Evolutionary conservation across 2,329 filamentous ascomycete species (phyloP).

Genomic region (Colletotrichum sp.): DNA sequence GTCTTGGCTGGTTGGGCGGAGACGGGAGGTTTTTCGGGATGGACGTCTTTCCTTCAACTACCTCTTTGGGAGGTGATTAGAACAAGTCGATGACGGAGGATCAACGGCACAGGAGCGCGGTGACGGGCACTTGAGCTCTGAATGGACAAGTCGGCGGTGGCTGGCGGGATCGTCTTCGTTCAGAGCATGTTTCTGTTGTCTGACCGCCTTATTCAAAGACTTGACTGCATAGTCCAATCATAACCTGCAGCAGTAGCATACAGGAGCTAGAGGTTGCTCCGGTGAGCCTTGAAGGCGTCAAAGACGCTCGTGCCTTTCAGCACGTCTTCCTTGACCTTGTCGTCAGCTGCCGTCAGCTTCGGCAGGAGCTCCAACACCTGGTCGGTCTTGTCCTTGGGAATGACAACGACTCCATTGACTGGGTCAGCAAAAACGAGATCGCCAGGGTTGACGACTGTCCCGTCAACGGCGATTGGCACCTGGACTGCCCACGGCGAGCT

Average conservation of each 20-base stretch:
- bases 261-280: constrained; percentile 34
- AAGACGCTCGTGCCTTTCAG: constrained; percentile 63
- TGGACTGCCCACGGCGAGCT: constrained; percentile 60
- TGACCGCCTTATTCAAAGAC: not conserved
- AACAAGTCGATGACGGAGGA: not conserved
- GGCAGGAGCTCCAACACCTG: constrained; percentile 67
- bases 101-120: not conserved
- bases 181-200: constrained; percentile 25
- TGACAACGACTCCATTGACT: constrained; percentile 71
- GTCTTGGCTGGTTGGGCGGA: not conserved
- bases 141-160: not conserved
- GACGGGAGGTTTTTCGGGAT: not conserved
- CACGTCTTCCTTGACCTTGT: constrained; percentile 70
- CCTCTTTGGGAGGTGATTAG: not conserved
- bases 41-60: not conserved
- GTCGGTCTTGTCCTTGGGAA: constrained; percentile 65
- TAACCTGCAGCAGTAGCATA: not conserved
- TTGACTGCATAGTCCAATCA: not conserved
- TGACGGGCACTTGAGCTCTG: not conserved
- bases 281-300: constrained; percentile 69
- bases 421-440: constrained; percentile 76
- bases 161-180: constrained; percentile 10
- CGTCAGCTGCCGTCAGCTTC: constrained; percentile 53
- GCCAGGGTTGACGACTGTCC: constrained; percentile 51
- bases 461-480: constrained; percentile 48